These are phyloP conservation scores for Fusarium floridanum DNA, from an alignment of 2,329 filamentous ascomycete species.

Conservation along the genomic window DNA sequence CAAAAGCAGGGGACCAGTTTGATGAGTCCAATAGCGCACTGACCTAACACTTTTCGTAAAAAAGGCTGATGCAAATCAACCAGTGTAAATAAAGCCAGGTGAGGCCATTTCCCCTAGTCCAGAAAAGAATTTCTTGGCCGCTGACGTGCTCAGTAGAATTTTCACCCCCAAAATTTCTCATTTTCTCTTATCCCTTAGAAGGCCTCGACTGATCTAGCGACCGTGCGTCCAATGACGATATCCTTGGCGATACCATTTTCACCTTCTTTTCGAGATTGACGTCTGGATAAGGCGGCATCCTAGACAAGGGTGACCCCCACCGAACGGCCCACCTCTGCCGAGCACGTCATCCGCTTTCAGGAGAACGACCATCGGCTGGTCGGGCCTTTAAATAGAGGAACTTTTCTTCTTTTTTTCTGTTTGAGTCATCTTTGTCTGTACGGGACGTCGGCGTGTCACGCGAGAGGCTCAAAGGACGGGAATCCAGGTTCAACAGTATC, in stretches of 20 bases:
- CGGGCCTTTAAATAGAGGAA: slow-evolving; percentile 8
- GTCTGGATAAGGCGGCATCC: slow-evolving; percentile 7
- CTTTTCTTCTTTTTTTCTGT: neutral
- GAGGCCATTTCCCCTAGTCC: neutral
- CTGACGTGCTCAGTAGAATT: slow-evolving; percentile 1
- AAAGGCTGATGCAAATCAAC: neutral
- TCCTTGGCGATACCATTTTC: neutral
- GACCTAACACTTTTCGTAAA: neutral
- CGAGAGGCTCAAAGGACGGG: neutral
- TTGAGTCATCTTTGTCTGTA: slow-evolving; percentile 1
- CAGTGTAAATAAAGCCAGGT: neutral
- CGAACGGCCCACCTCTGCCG: slow-evolving; percentile 12
- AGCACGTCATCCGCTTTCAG: slow-evolving; percentile 35
- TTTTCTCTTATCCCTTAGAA: neutral
- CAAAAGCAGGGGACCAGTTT: neutral
- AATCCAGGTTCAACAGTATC: neutral
- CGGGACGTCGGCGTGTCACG: neutral
- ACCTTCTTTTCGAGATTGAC: neutral
- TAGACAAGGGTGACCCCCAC: slow-evolving; percentile 11
- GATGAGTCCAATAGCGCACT: neutral
- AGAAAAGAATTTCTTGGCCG: neutral
- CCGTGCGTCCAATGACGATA: neutral
- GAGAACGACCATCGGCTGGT: slow-evolving; percentile 16
- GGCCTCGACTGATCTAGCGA: neutral
- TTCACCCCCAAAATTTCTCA: neutral